A percentile compares a stretch with the other conserved stretches of the same genome.
Conservation (phyloP, 257 asterid species). For the Lycium ferocissimum region DNA sequence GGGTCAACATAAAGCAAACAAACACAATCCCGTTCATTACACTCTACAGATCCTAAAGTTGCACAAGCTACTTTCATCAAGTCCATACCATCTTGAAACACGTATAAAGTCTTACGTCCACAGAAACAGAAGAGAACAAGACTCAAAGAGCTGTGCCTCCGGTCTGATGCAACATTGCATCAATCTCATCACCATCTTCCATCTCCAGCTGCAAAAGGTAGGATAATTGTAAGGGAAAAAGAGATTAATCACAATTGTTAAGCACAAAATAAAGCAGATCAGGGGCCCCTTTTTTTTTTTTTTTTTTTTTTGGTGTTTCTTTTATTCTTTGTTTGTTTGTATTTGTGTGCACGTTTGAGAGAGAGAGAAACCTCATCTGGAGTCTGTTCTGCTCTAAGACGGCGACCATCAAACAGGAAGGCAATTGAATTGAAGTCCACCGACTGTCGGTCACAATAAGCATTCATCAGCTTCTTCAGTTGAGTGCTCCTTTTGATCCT, state of each 20-base stretch:
- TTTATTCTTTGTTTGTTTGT: not conserved
- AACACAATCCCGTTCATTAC: not conserved
- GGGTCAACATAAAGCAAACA: not conserved
- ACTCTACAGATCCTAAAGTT: not conserved
- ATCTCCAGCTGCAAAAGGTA: conserved; percentile 43
- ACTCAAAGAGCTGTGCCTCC: conserved; percentile 35
- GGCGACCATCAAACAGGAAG: conserved; percentile 67
- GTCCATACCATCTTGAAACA: conserved; percentile 22
- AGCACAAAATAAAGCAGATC: not conserved
- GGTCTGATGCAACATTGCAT: conserved; percentile 47
- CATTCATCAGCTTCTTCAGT: conserved; percentile 74
- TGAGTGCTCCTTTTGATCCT: conserved; percentile 78
- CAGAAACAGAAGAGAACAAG: not conserved
- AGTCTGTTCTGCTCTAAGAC: conserved; percentile 59
- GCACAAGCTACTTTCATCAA: not conserved
- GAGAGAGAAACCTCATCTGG: conserved; percentile 52
- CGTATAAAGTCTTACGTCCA: not conserved
- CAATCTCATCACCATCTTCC: conserved; percentile 48
- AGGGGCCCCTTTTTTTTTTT: not conserved
- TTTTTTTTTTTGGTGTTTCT: not conserved
- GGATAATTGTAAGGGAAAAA: not conserved
- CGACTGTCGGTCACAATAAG: conserved; percentile 70
- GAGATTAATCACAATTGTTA: not conserved
- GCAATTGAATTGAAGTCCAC: conserved; percentile 62
- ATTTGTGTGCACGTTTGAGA: not conserved